Percentiles rank a stretch among this genome's conserved stretches.
These are phyloP conservation scores for Aspergillus japonicus DNA, from an alignment of 2,329 filamentous ascomycete species.

Conservation along the genomic window DNA sequence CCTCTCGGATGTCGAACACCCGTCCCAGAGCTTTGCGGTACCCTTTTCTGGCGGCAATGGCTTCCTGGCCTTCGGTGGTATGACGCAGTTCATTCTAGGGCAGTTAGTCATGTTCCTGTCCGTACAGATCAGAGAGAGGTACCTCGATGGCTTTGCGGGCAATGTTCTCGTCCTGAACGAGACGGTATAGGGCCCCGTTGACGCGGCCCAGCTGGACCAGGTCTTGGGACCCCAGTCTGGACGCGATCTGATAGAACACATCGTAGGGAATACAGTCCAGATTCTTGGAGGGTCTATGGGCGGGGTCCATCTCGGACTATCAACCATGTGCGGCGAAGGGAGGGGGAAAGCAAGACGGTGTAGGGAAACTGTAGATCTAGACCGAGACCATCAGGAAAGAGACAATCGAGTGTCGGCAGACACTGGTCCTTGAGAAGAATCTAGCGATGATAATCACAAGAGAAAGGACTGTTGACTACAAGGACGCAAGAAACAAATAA, in stretches of 20 bases:
- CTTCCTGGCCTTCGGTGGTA: slow-evolving; percentile 48
- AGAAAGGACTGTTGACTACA: too few relatives aligned
- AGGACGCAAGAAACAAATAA: too few relatives aligned
- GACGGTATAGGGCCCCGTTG: slow-evolving; percentile 51
- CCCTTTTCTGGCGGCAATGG: slow-evolving; percentile 34
- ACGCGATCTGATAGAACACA: slow-evolving; percentile 60
- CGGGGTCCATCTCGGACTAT: not conserved
- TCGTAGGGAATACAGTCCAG: slow-evolving; percentile 61
- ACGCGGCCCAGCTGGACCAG: slow-evolving; percentile 56
- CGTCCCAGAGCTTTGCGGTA: slow-evolving; percentile 59
- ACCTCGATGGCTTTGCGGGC: slow-evolving; percentile 61
- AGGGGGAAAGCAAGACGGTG: not conserved
- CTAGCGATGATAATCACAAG: too few relatives aligned
- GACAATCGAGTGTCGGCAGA: too few relatives aligned
- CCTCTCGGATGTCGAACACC: slow-evolving; percentile 60
- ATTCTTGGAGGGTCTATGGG: slow-evolving; percentile 16
- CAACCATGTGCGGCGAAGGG: not conserved
- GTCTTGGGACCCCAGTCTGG: slow-evolving; percentile 57
- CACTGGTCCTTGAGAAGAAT: too few relatives aligned
- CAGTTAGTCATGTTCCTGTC: slow-evolving; percentile 14
- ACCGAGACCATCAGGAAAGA: too few relatives aligned
- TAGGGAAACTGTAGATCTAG: too few relatives aligned
- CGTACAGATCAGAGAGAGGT: slow-evolving; percentile 11
- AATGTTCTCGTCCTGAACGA: slow-evolving; percentile 56
- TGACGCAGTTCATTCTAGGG: slow-evolving; percentile 43